Percentiles rank a stretch among this genome's conserved stretches.
Evolutionary conservation across 1,139 yeast species (phyloP).

Genomic region (Lodderomyces metapsilosis): DNA sequence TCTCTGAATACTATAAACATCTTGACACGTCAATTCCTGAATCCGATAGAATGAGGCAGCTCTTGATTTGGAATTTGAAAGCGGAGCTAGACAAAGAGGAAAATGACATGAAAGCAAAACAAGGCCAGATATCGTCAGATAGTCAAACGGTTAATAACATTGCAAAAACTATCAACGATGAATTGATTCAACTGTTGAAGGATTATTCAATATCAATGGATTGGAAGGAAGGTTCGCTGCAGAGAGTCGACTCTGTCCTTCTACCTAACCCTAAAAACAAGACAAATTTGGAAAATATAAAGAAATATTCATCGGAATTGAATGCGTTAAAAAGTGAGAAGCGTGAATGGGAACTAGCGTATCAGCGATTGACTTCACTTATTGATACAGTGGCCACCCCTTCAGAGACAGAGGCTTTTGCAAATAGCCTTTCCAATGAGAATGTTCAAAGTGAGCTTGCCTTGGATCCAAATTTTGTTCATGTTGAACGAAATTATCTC

Average conservation of each 20-base stretch:
- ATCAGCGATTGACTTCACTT: conserved; percentile 10
- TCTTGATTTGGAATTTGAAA: conserved; percentile 68
- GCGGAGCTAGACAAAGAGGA: conserved; percentile 40
- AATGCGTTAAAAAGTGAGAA: conserved; percentile 45
- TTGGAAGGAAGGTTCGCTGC: conserved; percentile 55
- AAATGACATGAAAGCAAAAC: conserved; percentile 22
- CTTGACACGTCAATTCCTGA: conserved; percentile 64
- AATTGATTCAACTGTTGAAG: conserved; percentile 55
- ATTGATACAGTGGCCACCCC: neutral
- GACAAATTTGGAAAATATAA: conserved; percentile 46
- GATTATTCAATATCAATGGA: conserved; percentile 61
- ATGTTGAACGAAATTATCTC: conserved; percentile 9
- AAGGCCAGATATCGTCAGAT: conserved; percentile 22
- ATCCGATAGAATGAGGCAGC: conserved; percentile 70
- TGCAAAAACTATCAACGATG: conserved; percentile 67
- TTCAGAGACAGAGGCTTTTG: neutral
- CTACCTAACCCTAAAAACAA: conserved; percentile 60
- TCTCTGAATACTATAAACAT: conserved; percentile 59
- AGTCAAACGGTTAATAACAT: conserved; percentile 46
- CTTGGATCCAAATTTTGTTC: neutral
- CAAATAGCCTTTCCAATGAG: neutral
- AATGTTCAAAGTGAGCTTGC: neutral
- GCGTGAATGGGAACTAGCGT: conserved; percentile 45
- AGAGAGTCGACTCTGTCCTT: conserved; percentile 20
- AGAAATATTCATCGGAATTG: conserved; percentile 45